These are phyloP conservation scores for Colletotrichum orchidophilum DNA, from an alignment of 2,329 filamentous ascomycete species.

Conservation along the genomic window DNA sequence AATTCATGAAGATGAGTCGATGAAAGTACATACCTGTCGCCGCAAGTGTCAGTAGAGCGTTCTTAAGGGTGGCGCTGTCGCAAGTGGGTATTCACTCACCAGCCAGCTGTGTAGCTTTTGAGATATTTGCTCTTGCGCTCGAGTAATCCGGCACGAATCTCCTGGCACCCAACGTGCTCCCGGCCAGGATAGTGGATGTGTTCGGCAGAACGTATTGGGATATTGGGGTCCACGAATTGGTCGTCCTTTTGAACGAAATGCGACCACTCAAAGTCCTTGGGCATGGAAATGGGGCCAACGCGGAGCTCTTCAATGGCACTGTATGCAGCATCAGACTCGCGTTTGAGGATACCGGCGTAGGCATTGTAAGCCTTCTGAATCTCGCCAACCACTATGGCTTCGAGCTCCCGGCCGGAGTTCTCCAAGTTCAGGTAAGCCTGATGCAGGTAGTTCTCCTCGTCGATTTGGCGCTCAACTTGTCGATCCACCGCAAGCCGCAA, in stretches of 20 bases:
- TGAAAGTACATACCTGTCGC: constrained; percentile 86
- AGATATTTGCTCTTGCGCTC: constrained; percentile 99
- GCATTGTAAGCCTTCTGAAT: constrained; percentile 98
- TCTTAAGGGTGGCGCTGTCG: constrained; percentile 28
- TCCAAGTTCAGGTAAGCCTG: constrained; percentile 95
- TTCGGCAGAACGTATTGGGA: constrained; percentile 80
- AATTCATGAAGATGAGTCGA: constrained; percentile 98
- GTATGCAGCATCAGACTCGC: constrained; percentile 86
- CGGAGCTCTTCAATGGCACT: constrained; percentile 83
- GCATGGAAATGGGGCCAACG: constrained; percentile 87
- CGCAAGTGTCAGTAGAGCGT: constrained; percentile 12
- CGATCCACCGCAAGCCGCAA: constrained; percentile 86
- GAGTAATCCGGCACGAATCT: constrained; percentile 89
- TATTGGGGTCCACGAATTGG: constrained; percentile 85
- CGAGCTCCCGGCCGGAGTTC: constrained; percentile 90
- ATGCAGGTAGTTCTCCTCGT: constrained; percentile 97
- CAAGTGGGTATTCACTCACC: constrained; percentile 64
- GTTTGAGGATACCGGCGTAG: constrained; percentile 89
- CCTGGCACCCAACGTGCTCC: constrained; percentile 81
- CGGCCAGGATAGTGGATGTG: constrained; percentile 93
- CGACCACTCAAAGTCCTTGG: constrained; percentile 92
- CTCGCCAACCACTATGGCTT: constrained; percentile 95
- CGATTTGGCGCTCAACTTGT: constrained; percentile 90
- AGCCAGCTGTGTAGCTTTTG: constrained; percentile 96
- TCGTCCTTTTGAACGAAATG: constrained; percentile 82